Evolutionary conservation across 176 grass and related monocot species (phyloP), one percentile per base, ranked within the genome.

Genomic region (Saccharum officinarum): DNA sequence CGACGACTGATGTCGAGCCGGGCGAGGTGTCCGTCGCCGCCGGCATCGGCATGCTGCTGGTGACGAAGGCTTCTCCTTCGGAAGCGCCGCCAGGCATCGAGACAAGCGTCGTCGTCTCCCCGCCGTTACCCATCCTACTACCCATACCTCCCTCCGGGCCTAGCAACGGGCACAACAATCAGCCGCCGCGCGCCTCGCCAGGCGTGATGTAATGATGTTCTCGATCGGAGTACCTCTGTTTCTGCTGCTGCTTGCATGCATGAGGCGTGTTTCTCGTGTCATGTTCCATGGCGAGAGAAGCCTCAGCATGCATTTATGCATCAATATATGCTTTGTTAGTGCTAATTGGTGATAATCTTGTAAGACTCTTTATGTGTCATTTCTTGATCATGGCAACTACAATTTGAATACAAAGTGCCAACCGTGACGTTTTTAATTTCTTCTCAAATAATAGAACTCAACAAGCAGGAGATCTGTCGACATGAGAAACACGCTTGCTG

Each of bases 71-170:
- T 47, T 22, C 77, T 14, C 30, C 77, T 33, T 65, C 77, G 25
- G 0, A 10, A 26, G 33, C 33, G 33, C 39, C 42, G 25, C 0
- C 25, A 44, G 40, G 3, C 33, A 31, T 18, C 17, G 41, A 10
- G 61, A 80, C 10, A 54, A 54, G 50, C 3, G 40, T 49, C 49
- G 46, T 15, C 46, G 49, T 52, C 49, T 52, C 49, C 5, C 49
- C 30, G 28, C 4, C 44, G 26, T 31, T 42, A 9, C 59, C 4
- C 55, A n/a, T 59, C 20, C 55, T 59, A 59, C 0, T 59, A n/a
- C 7, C 20, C 28, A 22, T 80, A 3, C 63, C 78, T 68, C 63
- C 78, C 10, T 80, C 78, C 6, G 78, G 42, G 42, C 78, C 62
- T 8, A 80, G 63, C 63, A 0, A 37, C 0, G 18, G 78, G 17